Base-by-base conservation (phyloP, 1,284 basidiomycete species). In the Malassezia brasiliensis region DNA sequence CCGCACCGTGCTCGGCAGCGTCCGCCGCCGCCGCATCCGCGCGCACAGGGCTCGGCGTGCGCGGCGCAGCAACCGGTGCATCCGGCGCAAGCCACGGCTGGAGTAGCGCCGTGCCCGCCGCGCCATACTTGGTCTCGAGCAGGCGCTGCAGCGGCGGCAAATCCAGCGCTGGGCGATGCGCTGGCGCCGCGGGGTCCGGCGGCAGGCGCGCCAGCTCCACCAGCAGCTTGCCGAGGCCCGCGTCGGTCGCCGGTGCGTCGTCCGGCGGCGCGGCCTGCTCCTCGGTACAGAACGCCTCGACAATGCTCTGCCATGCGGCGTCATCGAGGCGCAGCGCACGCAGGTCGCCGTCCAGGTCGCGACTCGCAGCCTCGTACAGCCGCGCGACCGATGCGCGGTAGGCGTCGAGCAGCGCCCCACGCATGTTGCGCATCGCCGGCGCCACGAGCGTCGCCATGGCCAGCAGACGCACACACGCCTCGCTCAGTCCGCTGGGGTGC, bases 161-260 rank as follows among this genome's bases (percentile, higher is more conserved):
- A 22, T 47, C 38, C 12, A 57, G 48, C 28, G 19, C 28, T 17
- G 39, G 31, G 17, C 39, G 42, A 10, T 12, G 22, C 2, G 36
- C 38, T 2, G 34, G 34, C 19, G 32, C 25, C n/a, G 25, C 32
- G 3, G 41, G 28, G 32, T 17, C 19, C 28, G 25, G 9, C 19
- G 42, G 42, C 5, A 56, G 30, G 11, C 31, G 37, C 15, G 50
- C 34, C 28, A 57, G 45, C 34, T 57, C 45, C 19, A n/a, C 25
- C 3, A 57, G 25, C 38, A 57, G 55, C 46, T 46, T 52, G 25
- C 49, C 54, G 19, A 56, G 19, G 44, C 54, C 50, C n/a, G 41
- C 34, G 20, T 28, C 31, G 6, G 40, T 17, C 15, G 17, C 17
- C 5, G 19, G 20, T 17, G 17, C 31, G n/a, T 17, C 20, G 8